Conservation (phyloP, 768 basidiomycete species). For the Boletus pseudopeckii region DNA sequence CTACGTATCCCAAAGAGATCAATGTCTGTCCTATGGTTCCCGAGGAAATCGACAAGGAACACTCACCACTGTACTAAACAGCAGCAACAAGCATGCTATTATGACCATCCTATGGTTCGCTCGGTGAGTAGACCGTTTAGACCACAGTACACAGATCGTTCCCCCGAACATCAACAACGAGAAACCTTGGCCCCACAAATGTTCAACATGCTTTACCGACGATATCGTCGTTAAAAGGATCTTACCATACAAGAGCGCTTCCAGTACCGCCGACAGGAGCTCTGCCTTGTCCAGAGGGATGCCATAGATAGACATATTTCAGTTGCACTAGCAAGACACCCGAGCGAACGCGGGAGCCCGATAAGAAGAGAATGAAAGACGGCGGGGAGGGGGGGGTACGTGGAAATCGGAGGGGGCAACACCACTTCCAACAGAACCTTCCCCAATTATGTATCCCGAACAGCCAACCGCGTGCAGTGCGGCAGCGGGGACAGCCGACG, state of each 20-base stretch:
- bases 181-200: constrained; percentile 22
- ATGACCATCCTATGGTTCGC: constrained; percentile 22
- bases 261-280: constrained; percentile 17
- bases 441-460: neutral
- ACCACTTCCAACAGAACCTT: neutral
- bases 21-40: neutral
- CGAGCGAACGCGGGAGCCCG: neutral
- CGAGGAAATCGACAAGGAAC: neutral
- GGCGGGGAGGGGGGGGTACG: neutral
- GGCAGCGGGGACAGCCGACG: neutral
- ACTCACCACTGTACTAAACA: constrained; percentile 31
- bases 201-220: neutral
- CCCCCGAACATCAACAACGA: constrained; percentile 35
- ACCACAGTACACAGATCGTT: constrained; percentile 25
- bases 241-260: constrained; percentile 20
- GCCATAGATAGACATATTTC: neutral
- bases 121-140: neutral
- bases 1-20: constrained; percentile 7
- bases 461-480: neutral
- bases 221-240: neutral
- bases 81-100: constrained; percentile 25
- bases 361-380: neutral
- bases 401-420: neutral
- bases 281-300: constrained; percentile 22
- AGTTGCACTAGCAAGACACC: neutral